Evolutionary conservation across 2,329 filamentous ascomycete genomes (phyloP).

Genomic region (Fusarium burgessii): DNA sequence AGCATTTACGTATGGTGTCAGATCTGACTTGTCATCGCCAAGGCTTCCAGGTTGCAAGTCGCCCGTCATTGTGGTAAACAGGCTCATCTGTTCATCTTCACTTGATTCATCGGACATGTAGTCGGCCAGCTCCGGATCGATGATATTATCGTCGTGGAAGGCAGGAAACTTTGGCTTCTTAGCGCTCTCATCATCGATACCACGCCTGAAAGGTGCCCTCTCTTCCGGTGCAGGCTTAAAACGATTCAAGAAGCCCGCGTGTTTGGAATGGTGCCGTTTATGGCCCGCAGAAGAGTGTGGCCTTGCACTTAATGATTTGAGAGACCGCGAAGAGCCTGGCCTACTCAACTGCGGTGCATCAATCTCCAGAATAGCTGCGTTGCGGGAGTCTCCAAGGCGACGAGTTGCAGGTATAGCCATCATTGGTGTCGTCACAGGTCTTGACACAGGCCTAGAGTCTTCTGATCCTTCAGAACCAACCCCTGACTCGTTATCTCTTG

Average conservation of each 20-base stretch:
- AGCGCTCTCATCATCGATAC: conserved; percentile 72
- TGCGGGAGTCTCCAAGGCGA: conserved; percentile 78
- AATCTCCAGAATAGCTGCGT: conserved; percentile 91
- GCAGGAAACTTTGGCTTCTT: conserved; percentile 80
- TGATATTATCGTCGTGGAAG: conserved; percentile 99
- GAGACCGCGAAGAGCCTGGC: conserved; percentile 92
- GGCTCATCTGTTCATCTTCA: conserved; percentile 89
- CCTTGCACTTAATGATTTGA: conserved; percentile 79
- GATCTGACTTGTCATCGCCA: conserved; percentile 79
- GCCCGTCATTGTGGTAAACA: conserved; percentile 81
- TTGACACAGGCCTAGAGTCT: conserved; percentile 65
- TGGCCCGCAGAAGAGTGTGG: conserved; percentile 81
- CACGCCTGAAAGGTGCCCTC: conserved; percentile 86
- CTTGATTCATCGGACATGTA: conserved; percentile 98
- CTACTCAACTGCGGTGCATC: conserved; percentile 84
- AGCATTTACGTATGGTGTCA: conserved; percentile 78
- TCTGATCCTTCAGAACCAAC: conserved; percentile 57
- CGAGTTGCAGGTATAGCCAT: conserved; percentile 77
- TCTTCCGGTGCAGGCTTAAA: conserved; percentile 81
- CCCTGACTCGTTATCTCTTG: conserved; percentile 56
- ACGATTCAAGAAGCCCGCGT: conserved; percentile 80
- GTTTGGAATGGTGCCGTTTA: conserved; percentile 87
- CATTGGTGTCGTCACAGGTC: conserved; percentile 74
- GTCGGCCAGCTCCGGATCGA: conserved; percentile 93
- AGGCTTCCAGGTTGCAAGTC: conserved; percentile 73